A percentile compares a stretch with the other conserved stretches of the same genome.
phyloP scores from a whole-genome alignment of 345 rosid genomes.

The Sonneratia alba region DNA sequence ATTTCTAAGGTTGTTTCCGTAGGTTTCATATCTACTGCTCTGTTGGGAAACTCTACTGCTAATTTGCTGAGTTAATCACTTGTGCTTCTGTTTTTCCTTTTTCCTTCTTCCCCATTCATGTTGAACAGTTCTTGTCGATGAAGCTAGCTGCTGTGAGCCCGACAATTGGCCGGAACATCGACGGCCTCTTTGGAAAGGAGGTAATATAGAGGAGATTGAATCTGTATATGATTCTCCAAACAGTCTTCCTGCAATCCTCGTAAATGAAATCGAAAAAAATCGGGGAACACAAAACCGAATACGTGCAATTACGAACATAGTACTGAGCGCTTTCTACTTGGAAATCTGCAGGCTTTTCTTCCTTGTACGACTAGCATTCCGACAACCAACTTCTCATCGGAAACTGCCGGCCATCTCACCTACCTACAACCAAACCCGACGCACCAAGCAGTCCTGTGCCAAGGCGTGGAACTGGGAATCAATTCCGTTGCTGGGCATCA shows the following conservation, averaged over 20 bases:
- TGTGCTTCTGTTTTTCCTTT: not conserved
- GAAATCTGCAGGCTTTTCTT: conserved; percentile 24
- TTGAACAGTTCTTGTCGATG: conserved; percentile 57
- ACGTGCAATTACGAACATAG: too few species aligned
- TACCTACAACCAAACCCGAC: conserved; percentile 39
- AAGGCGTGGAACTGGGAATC: conserved; percentile 33
- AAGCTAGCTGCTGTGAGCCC: conserved; percentile 52
- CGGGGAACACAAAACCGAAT: not conserved
- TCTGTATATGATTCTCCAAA: not conserved
- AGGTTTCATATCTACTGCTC: not conserved
- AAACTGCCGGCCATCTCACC: conserved; percentile 30
- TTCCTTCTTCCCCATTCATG: not conserved
- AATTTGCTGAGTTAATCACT: not conserved
- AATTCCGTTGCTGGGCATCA: conserved; percentile 28
- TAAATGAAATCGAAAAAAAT: too few species aligned
- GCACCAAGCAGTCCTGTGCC: conserved; percentile 35
- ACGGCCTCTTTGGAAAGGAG: conserved; percentile 43
- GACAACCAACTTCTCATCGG: conserved; percentile 34
- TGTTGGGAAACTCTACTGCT: not conserved
- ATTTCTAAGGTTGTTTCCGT: too few species aligned
- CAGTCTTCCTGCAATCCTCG: not conserved
- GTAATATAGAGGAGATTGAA: conserved; percentile 13
- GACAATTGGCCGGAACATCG: conserved; percentile 39
- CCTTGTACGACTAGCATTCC: conserved; percentile 26
- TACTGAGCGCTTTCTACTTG: not conserved